Conservation (phyloP, 208 protist species). For the Trypanosoma cruzi region DNA sequence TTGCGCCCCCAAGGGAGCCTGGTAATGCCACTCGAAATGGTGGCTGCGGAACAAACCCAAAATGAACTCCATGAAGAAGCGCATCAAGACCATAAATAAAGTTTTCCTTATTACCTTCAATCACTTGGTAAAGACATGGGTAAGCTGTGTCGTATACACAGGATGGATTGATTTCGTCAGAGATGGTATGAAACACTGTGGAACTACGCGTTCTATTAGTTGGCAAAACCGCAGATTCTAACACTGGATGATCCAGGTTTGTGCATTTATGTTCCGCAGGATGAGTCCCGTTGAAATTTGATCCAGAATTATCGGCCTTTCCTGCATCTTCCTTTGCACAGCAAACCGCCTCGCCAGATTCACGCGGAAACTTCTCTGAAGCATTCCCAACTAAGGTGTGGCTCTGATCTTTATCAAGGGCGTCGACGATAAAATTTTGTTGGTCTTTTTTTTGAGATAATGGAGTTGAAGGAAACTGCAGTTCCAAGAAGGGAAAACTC, state of each 20-base stretch:
- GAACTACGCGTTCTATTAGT: neutral
- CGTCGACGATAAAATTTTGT: too few species aligned
- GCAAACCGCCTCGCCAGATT: neutral
- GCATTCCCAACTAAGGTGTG: too few species aligned
- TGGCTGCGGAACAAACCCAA: conserved; percentile 64
- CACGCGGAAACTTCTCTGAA: neutral
- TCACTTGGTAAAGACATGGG: neutral
- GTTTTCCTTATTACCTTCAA: neutral
- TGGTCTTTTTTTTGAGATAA: too few species aligned
- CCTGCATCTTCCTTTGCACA: neutral
- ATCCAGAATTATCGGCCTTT: neutral
- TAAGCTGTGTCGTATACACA: neutral
- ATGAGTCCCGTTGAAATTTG: neutral
- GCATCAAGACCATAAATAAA: conserved; percentile 70
- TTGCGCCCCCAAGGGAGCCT: neutral
- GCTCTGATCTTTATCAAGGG: too few species aligned
- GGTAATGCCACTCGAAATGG: conserved; percentile 40
- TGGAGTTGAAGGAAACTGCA: too few species aligned
- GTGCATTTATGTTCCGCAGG: neutral
- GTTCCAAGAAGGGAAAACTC: too few species aligned
- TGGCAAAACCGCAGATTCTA: neutral
- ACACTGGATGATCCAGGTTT: conserved; percentile 4
- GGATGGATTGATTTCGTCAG: neutral
- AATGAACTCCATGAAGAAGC: conserved; percentile 56
- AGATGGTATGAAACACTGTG: neutral